phyloP scores from a whole-genome alignment of 2,329 filamentous ascomycete species.

The Nothophaeocryptopus gaeumannii region DNA sequence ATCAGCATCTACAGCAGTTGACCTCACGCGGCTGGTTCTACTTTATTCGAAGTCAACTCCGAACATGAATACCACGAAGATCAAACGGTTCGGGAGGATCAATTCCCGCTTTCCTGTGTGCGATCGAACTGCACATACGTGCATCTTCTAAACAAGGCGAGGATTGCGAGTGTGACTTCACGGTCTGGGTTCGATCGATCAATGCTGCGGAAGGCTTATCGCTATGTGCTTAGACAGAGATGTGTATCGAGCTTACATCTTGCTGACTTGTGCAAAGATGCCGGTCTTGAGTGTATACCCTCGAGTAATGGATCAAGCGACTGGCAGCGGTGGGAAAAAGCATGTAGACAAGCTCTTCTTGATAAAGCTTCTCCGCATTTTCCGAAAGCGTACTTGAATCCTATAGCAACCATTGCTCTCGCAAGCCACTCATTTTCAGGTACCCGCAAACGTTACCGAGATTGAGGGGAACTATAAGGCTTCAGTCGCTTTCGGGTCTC shows the following conservation, averaged over 20 bases:
- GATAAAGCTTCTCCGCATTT: not conserved
- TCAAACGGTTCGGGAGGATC: not conserved
- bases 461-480: not conserved
- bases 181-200: not conserved
- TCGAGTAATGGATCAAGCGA: no score
- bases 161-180: not conserved
- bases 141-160: constrained; percentile 1
- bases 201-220: not conserved
- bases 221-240: not conserved
- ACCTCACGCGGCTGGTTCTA: not conserved
- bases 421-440: not conserved
- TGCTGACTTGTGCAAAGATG: no score
- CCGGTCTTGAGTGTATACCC: no score
- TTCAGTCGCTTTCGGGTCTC: no score
- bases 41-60: not conserved
- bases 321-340: not conserved
- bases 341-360: constrained; percentile 1
- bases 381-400: not conserved
- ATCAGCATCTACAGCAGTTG: no score
- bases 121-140: no score
- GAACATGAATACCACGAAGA: not conserved
- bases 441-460: not conserved
- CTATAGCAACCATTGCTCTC: not conserved
- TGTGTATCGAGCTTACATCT: not conserved
- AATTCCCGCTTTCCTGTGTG: no score